phyloP scores from a whole-genome alignment of 176 grass and related monocot genomes.

The Musa troglodytarum region DNA sequence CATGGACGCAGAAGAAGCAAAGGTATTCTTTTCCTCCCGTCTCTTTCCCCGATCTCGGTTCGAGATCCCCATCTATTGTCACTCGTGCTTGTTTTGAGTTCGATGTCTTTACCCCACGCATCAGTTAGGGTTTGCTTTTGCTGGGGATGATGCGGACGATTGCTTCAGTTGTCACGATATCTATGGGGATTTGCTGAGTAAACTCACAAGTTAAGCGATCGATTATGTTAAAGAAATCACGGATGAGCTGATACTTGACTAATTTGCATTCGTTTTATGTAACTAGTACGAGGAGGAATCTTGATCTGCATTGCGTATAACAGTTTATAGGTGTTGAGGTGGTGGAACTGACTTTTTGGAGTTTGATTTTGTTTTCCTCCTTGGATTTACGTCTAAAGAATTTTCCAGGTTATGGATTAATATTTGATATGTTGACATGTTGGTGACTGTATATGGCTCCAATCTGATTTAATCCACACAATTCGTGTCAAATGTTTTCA shows the following conservation, averaged over 20 bases:
- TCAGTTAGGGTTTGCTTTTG: too few species aligned
- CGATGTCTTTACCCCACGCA: neutral
- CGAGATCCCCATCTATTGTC: neutral
- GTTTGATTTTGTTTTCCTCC: neutral
- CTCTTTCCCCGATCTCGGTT: neutral
- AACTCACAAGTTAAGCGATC: too few species aligned
- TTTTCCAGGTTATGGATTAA: neutral
- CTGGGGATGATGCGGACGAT: too few species aligned
- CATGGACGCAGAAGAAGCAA: conserved; percentile 8
- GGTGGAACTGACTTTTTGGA: neutral
- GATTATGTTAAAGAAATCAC: too few species aligned
- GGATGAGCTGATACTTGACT: too few species aligned
- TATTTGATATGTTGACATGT: neutral
- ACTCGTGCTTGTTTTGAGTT: neutral
- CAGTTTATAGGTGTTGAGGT: neutral
- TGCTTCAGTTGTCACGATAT: too few species aligned
- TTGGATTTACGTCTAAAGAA: neutral
- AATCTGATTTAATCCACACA: conserved; percentile 13
- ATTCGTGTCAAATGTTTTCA: conserved; percentile 6
- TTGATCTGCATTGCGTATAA: too few species aligned
- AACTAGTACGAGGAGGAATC: too few species aligned
- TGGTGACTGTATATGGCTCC: conserved; percentile 6
- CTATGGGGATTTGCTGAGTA: too few species aligned
- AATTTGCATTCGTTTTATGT: too few species aligned
- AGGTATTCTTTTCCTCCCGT: neutral